Conservation (phyloP, 495 filamentous ascomycete species). For the Lasiosphaeriaceae sp. region DNA sequence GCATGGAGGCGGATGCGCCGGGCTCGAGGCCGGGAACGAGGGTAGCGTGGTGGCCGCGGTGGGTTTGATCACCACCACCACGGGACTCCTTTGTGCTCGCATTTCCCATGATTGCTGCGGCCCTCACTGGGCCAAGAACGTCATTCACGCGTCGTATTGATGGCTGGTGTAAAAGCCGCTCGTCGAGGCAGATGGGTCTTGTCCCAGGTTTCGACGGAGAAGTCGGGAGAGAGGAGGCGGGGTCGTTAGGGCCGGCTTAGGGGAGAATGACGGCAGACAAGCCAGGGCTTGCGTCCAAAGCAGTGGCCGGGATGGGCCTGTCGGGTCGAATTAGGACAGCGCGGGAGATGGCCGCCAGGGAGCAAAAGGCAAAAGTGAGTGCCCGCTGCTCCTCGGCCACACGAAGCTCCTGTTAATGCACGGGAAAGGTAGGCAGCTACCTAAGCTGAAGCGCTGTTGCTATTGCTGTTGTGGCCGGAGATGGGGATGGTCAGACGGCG, state of each 20-base stretch:
- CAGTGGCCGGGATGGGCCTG: neutral
- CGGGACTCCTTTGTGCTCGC: conserved; percentile 31
- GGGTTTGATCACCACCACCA: conserved; percentile 20
- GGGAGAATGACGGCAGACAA: neutral
- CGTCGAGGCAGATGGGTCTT: neutral
- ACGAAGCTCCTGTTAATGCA: too few relatives aligned
- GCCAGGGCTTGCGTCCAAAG: neutral
- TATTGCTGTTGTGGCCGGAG: neutral
- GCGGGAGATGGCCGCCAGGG: neutral
- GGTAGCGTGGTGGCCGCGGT: conserved; percentile 21
- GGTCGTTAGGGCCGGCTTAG: neutral
- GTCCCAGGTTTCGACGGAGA: neutral
- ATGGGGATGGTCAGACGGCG: neutral
- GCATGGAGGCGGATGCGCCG: conserved; percentile 15
- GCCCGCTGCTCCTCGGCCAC: neutral
- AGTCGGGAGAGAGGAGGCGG: neutral
- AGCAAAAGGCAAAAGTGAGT: neutral
- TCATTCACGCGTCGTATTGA: neutral
- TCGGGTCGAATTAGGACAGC: neutral
- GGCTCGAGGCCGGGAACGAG: conserved; percentile 6
- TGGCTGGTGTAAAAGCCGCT: neutral
- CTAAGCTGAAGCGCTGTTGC: too few relatives aligned
- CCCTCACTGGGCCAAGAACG: neutral
- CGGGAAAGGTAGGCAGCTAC: too few relatives aligned
- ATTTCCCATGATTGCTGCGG: conserved; percentile 25